Evolutionary conservation across 192 early-diverging fungal species (phyloP).

Genomic region (Backusella liffmaniae): DNA sequence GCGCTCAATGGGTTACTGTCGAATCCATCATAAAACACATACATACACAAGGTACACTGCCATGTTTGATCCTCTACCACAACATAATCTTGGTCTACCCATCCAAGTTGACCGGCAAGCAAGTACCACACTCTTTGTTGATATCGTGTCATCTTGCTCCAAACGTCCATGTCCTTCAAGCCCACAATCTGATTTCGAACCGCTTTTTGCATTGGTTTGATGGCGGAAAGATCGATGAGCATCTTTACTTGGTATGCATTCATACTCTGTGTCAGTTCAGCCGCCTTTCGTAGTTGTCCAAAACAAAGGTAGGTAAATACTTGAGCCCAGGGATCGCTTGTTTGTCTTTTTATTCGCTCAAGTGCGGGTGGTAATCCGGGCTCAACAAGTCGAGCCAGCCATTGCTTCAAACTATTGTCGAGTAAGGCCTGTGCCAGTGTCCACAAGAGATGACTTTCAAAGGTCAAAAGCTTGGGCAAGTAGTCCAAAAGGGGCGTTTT

Average conservation of each 20-base stretch:
- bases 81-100: not conserved
- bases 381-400: not conserved
- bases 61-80: not conserved
- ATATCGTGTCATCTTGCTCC: not conserved
- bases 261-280: not conserved
- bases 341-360: not conserved
- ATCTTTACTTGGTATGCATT: not conserved
- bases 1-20: not conserved
- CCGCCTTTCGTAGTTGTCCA: not conserved
- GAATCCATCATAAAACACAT: not conserved
- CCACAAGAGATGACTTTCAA: not conserved
- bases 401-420: not conserved
- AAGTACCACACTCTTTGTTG: not conserved
- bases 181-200: not conserved
- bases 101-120: not conserved
- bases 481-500: not conserved
- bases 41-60: slow-evolving; percentile 7
- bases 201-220: not conserved
- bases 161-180: not conserved
- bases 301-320: not conserved
- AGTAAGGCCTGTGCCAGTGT: not conserved
- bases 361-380: not conserved
- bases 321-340: not conserved
- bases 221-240: not conserved
- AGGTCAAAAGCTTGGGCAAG: not conserved